Percentiles rank a stretch among this genome's conserved stretches.
These are phyloP conservation scores for Eremothecium gossypii DNA, from an alignment of 1,139 yeast genomes.

Conservation along the genomic window DNA sequence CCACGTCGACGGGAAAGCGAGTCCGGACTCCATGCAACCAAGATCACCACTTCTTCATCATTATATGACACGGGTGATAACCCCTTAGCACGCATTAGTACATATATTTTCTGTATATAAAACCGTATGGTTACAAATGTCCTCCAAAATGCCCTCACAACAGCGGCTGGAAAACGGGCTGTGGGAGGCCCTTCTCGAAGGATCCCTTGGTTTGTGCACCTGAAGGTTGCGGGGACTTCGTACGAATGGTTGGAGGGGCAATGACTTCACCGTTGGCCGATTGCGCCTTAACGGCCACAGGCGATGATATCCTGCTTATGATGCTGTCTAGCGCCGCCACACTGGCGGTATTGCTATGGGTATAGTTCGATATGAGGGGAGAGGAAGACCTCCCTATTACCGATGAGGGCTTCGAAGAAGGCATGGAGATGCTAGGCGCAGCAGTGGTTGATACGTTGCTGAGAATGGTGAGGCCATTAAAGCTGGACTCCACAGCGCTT, in stretches of 20 bases:
- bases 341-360: slow-evolving; percentile 7
- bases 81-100: no score
- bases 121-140: no score
- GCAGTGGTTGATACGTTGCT: slow-evolving; percentile 12
- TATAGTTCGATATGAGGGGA: neutral
- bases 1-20: no score
- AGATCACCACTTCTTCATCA: no score
- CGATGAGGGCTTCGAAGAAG: neutral
- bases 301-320: slow-evolving; percentile 18
- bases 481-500: slow-evolving; percentile 1
- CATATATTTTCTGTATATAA: no score
- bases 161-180: slow-evolving; percentile 27
- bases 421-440: slow-evolving; percentile 1
- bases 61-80: no score
- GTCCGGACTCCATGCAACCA: no score
- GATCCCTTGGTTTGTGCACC: slow-evolving; percentile 12
- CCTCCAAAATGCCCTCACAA: slow-evolving; percentile 3
- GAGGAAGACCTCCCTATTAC: neutral
- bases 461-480: slow-evolving; percentile 11
- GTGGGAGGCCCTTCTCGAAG: slow-evolving; percentile 24
- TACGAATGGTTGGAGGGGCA: slow-evolving; percentile 7
- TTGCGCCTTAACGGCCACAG: slow-evolving; percentile 6
- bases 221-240: slow-evolving; percentile 1
- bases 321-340: slow-evolving; percentile 19
- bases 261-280: slow-evolving; percentile 2